Conservation (phyloP, 805 yeast species). For the Osmozyma mogii region DNA sequence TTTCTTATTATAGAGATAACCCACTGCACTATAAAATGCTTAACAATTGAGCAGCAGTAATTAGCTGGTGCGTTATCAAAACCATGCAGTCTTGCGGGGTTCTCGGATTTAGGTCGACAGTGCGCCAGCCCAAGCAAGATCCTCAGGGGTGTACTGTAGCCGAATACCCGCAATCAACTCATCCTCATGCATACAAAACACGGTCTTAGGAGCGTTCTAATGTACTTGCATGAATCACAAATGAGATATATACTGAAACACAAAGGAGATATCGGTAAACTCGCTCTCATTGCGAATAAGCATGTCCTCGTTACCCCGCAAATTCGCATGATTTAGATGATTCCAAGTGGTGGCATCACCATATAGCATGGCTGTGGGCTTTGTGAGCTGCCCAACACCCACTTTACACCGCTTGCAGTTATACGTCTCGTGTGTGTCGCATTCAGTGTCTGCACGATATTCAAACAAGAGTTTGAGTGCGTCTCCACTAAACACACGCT, state of each 20-base stretch:
- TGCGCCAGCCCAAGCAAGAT: too few relatives aligned
- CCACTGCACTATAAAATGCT: too few relatives aligned
- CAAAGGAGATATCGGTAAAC: conserved; percentile 67
- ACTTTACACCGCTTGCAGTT: conserved; percentile 73
- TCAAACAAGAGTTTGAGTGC: conserved; percentile 68
- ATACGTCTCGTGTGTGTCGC: conserved; percentile 91
- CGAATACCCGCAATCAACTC: too few relatives aligned
- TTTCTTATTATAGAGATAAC: too few relatives aligned
- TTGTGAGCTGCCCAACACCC: conserved; percentile 43
- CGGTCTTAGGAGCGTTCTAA: too few relatives aligned
- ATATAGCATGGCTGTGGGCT: conserved; percentile 82
- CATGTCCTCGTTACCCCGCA: conserved; percentile 65
- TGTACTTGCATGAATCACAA: conserved; percentile 8
- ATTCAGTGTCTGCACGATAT: conserved; percentile 55
- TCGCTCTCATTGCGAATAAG: conserved; percentile 67
- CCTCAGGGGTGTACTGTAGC: too few relatives aligned
- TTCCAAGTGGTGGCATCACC: conserved; percentile 99
- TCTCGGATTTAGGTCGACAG: too few relatives aligned
- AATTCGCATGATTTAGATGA: conserved; percentile 61
- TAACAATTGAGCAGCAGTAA: too few relatives aligned
- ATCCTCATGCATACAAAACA: too few relatives aligned
- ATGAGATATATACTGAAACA: conserved; percentile 91
- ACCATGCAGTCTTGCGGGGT: too few relatives aligned
- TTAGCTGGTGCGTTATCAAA: too few relatives aligned
- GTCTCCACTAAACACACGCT: conserved; percentile 80